Base-by-base conservation (phyloP, 2,329 filamentous ascomycete species). In the Beauveria bassiana region DNA sequence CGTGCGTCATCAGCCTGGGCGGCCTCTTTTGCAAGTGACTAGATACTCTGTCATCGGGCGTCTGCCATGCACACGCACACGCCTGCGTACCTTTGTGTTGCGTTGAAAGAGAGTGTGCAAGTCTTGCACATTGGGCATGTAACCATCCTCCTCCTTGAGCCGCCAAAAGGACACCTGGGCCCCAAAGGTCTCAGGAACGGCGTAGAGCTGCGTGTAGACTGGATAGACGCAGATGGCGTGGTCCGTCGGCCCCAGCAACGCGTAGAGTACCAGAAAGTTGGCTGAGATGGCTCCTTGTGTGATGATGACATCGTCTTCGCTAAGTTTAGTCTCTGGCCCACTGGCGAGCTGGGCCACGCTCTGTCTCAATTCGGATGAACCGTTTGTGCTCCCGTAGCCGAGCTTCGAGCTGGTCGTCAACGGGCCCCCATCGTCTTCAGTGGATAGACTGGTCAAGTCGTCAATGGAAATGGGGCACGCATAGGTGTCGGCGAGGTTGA, bases 181-280 rank as follows among this genome's bases (percentile, higher is more conserved):
- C 0, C 91, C 91, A 5, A 96, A 75, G 43, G 86, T 88, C 66
- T 81, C 79, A 0, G 91, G 90, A 1, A 96, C 83, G 10, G 85
- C 79, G 70, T 93, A 95, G 1, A 96, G 80, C 68, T 95, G 90
- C 71, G 95, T 90, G 68, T 95, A 96, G 1, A 90, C 93, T 14
- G 92, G 91, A 70, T 92, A 90, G 62, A 95, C 89, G 69, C 90
- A 95, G 62, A 96, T 82, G 52, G 93, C 88, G 78, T 96, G 91
- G 70, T 96, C 90, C 1, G 86, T 89, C 0, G 86, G 83, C 0
- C 84, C 83, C 2, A 95, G 71, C 7, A 95, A 78, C 1, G 87
- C 79, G 71, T 93, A 93, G 8, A 95, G 81, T 2, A 86, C 76
- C n/a, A 95, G 75, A 67, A 91, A 90, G 70, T 96, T 96, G n/a